phyloP scores from a whole-genome alignment of 2,329 filamentous ascomycete species.

The Graphilbum ipis-grandicollis region DNA sequence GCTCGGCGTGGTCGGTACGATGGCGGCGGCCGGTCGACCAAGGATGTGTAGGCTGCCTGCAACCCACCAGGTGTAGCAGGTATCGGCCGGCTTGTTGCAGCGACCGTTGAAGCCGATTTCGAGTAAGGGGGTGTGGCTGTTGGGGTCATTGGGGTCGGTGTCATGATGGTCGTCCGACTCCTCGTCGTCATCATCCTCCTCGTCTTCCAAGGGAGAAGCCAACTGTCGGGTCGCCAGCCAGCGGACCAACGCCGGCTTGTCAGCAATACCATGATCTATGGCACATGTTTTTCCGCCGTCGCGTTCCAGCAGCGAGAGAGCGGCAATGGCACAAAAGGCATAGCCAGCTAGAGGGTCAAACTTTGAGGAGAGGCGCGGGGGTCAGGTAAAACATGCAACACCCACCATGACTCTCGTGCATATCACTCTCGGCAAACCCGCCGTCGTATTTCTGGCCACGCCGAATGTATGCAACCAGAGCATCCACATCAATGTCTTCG shows the following conservation, averaged over 20 bases:
- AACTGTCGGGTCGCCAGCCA: constrained; percentile 47
- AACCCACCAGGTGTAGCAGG: constrained; percentile 94
- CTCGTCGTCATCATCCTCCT: constrained; percentile 25
- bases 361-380: background rate
- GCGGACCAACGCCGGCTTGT: constrained; percentile 18
- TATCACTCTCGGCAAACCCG: constrained; percentile 61
- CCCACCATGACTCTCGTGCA: constrained; percentile 69
- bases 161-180: too few relatives aligned
- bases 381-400: constrained; percentile 3
- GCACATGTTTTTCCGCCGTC: constrained; percentile 10
- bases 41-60: constrained; percentile 39
- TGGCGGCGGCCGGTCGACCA: too few relatives aligned
- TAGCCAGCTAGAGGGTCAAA: constrained; percentile 52
- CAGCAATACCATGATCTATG: constrained; percentile 21
- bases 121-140: too few relatives aligned
- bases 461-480: constrained; percentile 53
- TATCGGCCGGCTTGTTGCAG: constrained; percentile 81
- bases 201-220: constrained; percentile 28
- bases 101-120: constrained; percentile 75
- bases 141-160: too few relatives aligned
- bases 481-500: constrained; percentile 58
- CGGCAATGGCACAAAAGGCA: constrained; percentile 72
- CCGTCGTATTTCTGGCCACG: constrained; percentile 57
- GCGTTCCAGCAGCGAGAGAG: constrained; percentile 57
- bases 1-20: too few relatives aligned